Base-by-base conservation (phyloP, 1,139 yeast genomes). In the Wickerhamiella infanticola region DNA sequence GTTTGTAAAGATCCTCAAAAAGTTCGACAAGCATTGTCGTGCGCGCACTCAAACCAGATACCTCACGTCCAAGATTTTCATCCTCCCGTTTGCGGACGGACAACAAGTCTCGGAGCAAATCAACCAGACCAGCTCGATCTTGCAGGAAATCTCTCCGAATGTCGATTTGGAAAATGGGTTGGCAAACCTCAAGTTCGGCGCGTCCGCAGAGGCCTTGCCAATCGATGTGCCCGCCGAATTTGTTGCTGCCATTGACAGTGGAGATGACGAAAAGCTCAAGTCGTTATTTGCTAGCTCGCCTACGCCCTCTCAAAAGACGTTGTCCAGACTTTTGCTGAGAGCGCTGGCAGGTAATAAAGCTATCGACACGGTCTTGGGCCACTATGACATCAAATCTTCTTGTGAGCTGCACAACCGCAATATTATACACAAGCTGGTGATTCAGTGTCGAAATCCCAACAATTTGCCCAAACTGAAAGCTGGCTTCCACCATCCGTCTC, bases 341-440 rank as follows among this genome's bases (percentile, higher is more conserved):
- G 57, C 58, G 2, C 43, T 55, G 31, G 40, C 42, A n/a, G 40
- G 35, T 4, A 40, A 50, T 31, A 41, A 51, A 24, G 41, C 40
- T 7, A 53, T 52, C 26, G 48, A 46, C 3, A 25, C 45, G 7
- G 38, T 53, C 4, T 42, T 46, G 4, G 44, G 44, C 13, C 39
- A 44, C 9, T 40, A 45, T 35, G 64, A 73, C 5, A 60, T 78
- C 25, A 66, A 70, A 44, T 95, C 85, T 56, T 69, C 77, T 1
- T 65, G 76, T 5, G 95, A 86, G 58, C 77, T 88, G 43, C 79
- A 82, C 49, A 84, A 85, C 25, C 71, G 96, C 53, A 86, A 82
- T 58, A 80, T 86, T 55, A 74, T 88, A 56, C 97, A 88, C 60
- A 84, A 84, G 53, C 79, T 79, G 55, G 75, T 86, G 33, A 79